Evolutionary conservation across 2,329 filamentous ascomycete species (phyloP), one percentile per base, ranked within the genome.

Genomic region (Exophiala oligosperma): DNA sequence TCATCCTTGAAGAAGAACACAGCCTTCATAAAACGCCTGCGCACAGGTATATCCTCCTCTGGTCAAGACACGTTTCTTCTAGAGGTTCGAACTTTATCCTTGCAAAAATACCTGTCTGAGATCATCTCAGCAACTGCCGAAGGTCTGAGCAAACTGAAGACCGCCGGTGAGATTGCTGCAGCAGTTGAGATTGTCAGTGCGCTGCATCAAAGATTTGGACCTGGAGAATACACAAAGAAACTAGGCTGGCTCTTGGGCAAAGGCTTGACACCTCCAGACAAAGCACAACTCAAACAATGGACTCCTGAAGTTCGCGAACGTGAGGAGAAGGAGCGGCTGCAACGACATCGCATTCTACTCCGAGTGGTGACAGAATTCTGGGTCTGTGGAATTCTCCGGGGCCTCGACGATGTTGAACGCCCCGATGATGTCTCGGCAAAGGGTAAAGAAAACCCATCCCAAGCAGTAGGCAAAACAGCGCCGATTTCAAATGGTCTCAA

Each of bases 1-100:
- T 96, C 93, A 52, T 94, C 92, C 52, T 82, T 97, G 74, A 97
- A 96, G 79, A 97, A 97, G 80, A 97, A 97, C 70, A 97, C 93
- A 3, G 92, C 92, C 65, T 97, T 97, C 74, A 97, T 97, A 72
- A 97, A 96, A 77, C 91, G 93, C 70, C 82, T 97, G 56, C 90
- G 93, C 67, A 97, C 93, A 58, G 90, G 91, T 60, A 87, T 97
- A 63, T 92, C 89, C 63, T 78, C 90, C 49, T 81, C 91, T 56
- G 90, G 89, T 55, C 85, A 92, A 54, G 80, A 84, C 65, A 94
- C 91, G 59, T 96, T 97, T 75, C 78, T 96, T 49, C 86, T 93
- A 72, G 93, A 97, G 72, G 92, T 96, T 68, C 88, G 89, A 68
- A 90, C 91, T 26, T 82, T 97, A 28, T 97, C 92, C 66, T 83